Percentiles rank a stretch among this genome's conserved stretches.
Evolutionary conservation across 805 yeast genomes (phyloP).

Genomic region (Zygoascus biomembranicola): DNA sequence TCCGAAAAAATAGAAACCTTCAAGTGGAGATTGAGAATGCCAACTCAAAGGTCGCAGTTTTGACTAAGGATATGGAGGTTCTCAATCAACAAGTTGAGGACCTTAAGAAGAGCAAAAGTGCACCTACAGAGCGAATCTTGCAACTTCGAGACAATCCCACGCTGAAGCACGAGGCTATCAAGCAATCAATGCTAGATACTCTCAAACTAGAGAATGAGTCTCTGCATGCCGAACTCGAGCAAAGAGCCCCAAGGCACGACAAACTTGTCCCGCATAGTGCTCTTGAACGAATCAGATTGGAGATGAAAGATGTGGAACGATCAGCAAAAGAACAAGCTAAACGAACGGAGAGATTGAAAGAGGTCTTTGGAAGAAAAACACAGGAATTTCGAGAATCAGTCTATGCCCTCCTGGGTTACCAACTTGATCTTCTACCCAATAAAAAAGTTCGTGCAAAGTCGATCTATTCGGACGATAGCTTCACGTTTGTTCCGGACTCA

Average conservation of each 20-base stretch:
- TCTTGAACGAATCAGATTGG: constrained; percentile 53
- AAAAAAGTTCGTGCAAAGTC: constrained; percentile 48
- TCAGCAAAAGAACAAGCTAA: constrained; percentile 17
- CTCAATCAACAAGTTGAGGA: constrained; percentile 10
- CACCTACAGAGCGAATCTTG: constrained; percentile 35
- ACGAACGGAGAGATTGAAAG: constrained; percentile 30
- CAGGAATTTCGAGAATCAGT: constrained; percentile 61
- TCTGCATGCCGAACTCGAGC: constrained; percentile 29
- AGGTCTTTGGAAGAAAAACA: constrained; percentile 58
- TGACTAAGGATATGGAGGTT: constrained; percentile 21
- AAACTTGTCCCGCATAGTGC: constrained; percentile 50
- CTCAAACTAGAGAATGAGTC: constrained; percentile 53
- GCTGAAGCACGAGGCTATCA: constrained; percentile 50
- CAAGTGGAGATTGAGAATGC: constrained; percentile 17
- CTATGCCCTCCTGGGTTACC: constrained; percentile 61
- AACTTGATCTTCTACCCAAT: constrained; percentile 56
- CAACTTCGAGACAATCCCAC: constrained; percentile 64
- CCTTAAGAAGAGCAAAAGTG: constrained; percentile 8
- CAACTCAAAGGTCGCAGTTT: constrained; percentile 5
- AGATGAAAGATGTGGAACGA: constrained; percentile 34
- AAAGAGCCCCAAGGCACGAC: constrained; percentile 6
- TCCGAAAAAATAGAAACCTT: constrained; percentile 9
- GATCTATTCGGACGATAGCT: constrained; percentile 38
- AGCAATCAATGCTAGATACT: constrained; percentile 41
- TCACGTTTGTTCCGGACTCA: constrained; percentile 46